phyloP scores from a whole-genome alignment of 305 asterid species.

The Andrographis paniculata region DNA sequence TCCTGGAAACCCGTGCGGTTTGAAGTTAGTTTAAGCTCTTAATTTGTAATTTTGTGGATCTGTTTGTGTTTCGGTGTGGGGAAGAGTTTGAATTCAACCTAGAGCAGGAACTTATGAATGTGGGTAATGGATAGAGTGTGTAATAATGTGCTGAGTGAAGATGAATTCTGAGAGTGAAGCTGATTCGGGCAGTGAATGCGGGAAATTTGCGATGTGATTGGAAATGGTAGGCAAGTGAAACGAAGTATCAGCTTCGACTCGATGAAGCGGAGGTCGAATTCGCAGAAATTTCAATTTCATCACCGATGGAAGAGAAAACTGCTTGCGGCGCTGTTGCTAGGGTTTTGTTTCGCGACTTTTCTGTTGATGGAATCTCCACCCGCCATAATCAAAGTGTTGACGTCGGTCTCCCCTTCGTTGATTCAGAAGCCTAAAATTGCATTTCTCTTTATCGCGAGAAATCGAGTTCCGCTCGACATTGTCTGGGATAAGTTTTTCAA shows the following conservation, averaged over 20 bases:
- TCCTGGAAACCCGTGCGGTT: not conserved
- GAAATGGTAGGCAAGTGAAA: constrained; percentile 8
- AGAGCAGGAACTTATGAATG: not conserved
- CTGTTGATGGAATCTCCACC: constrained; percentile 60
- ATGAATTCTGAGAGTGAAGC: not conserved
- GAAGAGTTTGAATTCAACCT: not conserved
- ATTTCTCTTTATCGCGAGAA: constrained; percentile 80
- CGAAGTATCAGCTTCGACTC: constrained; percentile 14
- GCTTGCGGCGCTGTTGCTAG: constrained; percentile 37
- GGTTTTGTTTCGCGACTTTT: constrained; percentile 48
- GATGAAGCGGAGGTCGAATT: constrained; percentile 69
- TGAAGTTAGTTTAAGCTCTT: not conserved
- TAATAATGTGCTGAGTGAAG: not conserved
- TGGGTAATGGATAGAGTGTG: not conserved
- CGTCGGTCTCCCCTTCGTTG: constrained; percentile 33
- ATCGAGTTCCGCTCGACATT: constrained; percentile 77
- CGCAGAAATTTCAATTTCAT: constrained; percentile 50
- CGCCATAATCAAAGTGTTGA: constrained; percentile 43
- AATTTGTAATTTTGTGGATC: constrained; percentile 1
- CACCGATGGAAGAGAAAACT: constrained; percentile 79
- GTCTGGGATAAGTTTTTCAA: constrained; percentile 86
- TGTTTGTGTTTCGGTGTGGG: not conserved
- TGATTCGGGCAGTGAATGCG: not conserved
- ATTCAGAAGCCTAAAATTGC: constrained; percentile 64
- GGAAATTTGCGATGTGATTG: not conserved